A percentile compares a stretch with the other conserved stretches of the same genome.
phyloP scores from a whole-genome alignment of 805 yeast genomes.

The Lipomyces mesembrius region DNA sequence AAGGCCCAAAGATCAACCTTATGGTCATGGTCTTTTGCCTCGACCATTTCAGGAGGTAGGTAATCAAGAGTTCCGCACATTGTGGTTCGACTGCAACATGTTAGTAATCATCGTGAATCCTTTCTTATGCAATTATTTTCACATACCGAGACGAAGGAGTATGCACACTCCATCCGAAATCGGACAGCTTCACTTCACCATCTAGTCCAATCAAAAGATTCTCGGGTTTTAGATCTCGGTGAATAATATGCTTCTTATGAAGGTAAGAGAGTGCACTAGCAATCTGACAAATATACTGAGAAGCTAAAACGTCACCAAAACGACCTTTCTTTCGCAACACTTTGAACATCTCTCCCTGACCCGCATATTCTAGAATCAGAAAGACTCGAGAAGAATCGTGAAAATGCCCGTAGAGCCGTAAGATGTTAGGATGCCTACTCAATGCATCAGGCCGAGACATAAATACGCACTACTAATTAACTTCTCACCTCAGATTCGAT shows the following conservation, averaged over 20 bases:
- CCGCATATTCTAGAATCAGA: constrained; percentile 80
- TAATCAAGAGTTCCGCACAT: constrained; percentile 96
- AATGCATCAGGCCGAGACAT: neutral
- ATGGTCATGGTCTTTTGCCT: constrained; percentile 74
- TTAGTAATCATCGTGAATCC: neutral
- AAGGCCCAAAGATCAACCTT: constrained; percentile 91
- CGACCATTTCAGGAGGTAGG: constrained; percentile 94
- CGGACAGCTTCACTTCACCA: constrained; percentile 81
- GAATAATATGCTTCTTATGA: constrained; percentile 81
- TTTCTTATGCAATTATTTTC: neutral
- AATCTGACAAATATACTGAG: constrained; percentile 78
- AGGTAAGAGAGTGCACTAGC: constrained; percentile 77
- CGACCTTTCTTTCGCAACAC: constrained; percentile 67
- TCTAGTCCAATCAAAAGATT: constrained; percentile 79
- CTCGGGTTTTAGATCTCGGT: constrained; percentile 93
- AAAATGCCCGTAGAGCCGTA: constrained; percentile 84
- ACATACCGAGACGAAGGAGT: constrained; percentile 52
- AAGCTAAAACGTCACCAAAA: constrained; percentile 73
- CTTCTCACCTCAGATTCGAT: constrained; percentile 54
- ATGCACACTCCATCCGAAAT: constrained; percentile 95
- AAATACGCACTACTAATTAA: neutral
- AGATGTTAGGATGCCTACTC: constrained; percentile 69
- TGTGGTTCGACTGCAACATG: constrained; percentile 60
- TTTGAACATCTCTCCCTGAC: constrained; percentile 84
- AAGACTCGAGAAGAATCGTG: constrained; percentile 81